Percentiles rank a stretch among this genome's conserved stretches.
Evolutionary conservation across 495 filamentous ascomycete species (phyloP).

Genomic region (Talaromyces adpressus): DNA sequence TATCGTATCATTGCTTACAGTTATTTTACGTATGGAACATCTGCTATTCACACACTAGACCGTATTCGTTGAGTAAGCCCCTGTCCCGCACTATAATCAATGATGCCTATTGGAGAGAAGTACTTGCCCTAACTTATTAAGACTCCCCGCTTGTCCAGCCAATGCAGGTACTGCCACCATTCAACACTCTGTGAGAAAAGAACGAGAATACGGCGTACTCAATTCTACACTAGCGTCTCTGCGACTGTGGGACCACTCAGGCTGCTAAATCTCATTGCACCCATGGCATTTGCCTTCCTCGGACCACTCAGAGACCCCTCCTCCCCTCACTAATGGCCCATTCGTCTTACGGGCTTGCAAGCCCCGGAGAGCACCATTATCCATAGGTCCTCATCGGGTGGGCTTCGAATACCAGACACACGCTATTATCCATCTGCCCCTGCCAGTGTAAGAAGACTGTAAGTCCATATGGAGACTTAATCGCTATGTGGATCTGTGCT

Average conservation of each 20-base stretch:
- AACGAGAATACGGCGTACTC: background rate
- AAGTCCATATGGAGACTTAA: background rate
- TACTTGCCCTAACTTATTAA: background rate
- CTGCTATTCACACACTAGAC: background rate
- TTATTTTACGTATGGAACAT: background rate
- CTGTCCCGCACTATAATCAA: background rate
- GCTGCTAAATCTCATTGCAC: background rate
- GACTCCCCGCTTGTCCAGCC: background rate
- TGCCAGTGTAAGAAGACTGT: background rate
- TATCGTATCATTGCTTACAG: background rate
- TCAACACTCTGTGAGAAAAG: background rate
- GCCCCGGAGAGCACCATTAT: background rate
- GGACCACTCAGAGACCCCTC: background rate
- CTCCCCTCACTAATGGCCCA: background rate
- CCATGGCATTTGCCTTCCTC: background rate
- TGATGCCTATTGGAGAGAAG: background rate
- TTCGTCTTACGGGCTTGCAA: background rate
- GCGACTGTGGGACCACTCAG: background rate
- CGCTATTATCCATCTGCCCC: background rate
- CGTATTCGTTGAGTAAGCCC: background rate
- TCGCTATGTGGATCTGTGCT: background rate
- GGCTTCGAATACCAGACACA: background rate
- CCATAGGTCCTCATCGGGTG: background rate
- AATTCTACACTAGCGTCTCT: background rate
- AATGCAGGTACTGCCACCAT: conserved; percentile 3